Evolutionary conservation across 2,329 filamentous ascomycete species (phyloP), one percentile per base, ranked within the genome.

Genomic region (Ramularia endophylla): DNA sequence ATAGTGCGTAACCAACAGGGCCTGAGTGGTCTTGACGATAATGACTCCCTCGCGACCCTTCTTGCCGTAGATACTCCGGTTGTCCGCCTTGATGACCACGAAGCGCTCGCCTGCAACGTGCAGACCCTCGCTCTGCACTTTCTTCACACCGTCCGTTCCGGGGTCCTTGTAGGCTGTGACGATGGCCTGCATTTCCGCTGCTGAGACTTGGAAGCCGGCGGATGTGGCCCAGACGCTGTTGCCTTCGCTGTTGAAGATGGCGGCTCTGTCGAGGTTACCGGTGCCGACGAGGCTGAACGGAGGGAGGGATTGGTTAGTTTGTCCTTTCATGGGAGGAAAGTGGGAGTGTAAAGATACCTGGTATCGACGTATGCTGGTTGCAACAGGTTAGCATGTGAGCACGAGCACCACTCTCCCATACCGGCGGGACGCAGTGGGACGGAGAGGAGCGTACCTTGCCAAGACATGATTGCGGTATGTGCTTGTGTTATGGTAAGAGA

Each of bases 1-100:
- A 75, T 97, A 87, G 73, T 95, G 87, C 55, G 80, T 85, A 64
- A 98, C 70, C 63, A 98, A 78, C 65, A 97, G 81, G 55, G 88
- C 87, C 70, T 94, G 83, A 60, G 76, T 82, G 59, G 90, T 94
- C 75, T 94, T 94, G 68, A 82, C 81, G 57, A 92, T 78, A 62
- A 83, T 74, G 59, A 95, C 69, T 53, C 92, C 92, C 63, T 83
- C 78, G 64, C 83, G 86, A 57, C 85, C 87, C 78, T 87, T 81
- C 77, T 89, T 87, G 52, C 80, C 86, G 67, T 94, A 94, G 57
- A 94, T 68, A 69, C 80, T 83, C 63, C 83, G 75, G 22, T 85
- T 87, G 48, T 89, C 85, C 38, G 82, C 78, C 62, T 78, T 81
- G 63, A 86, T 75, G 6, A 83, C 73, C 63, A 95, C 77, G 65